Percentiles rank a stretch among this genome's conserved stretches.
These are phyloP conservation scores for Leucocoprinus sp. DNA, from an alignment of 768 basidiomycete species.

Conservation along the genomic window DNA sequence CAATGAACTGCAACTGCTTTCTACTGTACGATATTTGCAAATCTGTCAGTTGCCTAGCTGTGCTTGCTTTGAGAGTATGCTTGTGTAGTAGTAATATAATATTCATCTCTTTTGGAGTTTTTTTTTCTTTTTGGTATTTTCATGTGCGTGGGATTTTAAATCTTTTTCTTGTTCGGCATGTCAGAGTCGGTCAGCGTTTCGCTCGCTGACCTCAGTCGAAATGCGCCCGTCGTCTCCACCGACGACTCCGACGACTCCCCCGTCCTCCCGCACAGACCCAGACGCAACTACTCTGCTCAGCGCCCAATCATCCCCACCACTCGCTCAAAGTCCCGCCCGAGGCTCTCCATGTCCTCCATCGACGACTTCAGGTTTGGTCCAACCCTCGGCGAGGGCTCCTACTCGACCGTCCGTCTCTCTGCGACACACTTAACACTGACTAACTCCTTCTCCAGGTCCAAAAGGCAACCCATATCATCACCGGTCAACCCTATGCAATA, in stretches of 20 bases:
- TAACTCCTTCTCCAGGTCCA: too few relatives aligned
- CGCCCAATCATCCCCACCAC: slow-evolving; percentile 27
- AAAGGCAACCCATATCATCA: slow-evolving; percentile 36
- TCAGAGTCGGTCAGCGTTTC: too few relatives aligned
- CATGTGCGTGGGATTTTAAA: too few relatives aligned
- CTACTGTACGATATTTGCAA: too few relatives aligned
- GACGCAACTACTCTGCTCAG: slow-evolving; percentile 60
- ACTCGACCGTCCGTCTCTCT: slow-evolving; percentile 58
- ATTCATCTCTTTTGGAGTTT: too few relatives aligned
- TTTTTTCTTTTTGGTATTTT: too few relatives aligned
- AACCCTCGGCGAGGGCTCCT: slow-evolving; percentile 75
- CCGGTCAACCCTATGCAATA: slow-evolving; percentile 23
- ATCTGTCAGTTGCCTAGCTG: too few relatives aligned
- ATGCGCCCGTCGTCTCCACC: slow-evolving; percentile 68
- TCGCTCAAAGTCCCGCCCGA: slow-evolving; percentile 32
- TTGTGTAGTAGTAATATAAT: too few relatives aligned
- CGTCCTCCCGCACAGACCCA: slow-evolving; percentile 42
- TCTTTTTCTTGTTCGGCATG: too few relatives aligned
- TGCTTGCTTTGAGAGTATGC: too few relatives aligned
- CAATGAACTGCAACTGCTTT: too few relatives aligned
- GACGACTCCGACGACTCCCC: slow-evolving; percentile 48
- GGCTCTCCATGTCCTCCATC: slow-evolving; percentile 38
- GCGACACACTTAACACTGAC: too few relatives aligned
- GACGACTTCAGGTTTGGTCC: slow-evolving; percentile 70
- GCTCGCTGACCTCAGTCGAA: slow-evolving; percentile 63